A percentile compares a stretch with the other conserved stretches of the same genome.
Evolutionary conservation across 257 asterid genomes (phyloP).

Genomic region (Solanum tacnaense): DNA sequence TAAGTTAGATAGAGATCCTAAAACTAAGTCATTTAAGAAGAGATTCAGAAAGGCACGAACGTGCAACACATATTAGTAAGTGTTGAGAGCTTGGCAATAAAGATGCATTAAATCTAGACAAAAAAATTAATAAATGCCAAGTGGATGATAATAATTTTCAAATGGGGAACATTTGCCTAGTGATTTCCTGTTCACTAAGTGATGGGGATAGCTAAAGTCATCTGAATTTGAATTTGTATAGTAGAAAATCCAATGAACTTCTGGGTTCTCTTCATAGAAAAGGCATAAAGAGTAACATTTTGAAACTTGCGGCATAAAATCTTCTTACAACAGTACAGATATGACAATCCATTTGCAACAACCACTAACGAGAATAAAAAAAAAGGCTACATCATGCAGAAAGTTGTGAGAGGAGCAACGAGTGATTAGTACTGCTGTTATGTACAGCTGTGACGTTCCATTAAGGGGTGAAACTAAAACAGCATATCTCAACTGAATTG

Average conservation of each 20-base stretch:
- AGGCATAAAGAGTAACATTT: background rate
- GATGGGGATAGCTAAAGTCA: background rate
- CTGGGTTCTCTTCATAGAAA: background rate
- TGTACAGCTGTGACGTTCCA: background rate
- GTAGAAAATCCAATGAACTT: background rate
- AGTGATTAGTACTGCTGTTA: background rate
- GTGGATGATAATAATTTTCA: background rate
- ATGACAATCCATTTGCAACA: background rate
- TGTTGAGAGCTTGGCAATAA: background rate
- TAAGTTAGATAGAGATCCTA: background rate
- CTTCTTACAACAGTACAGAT: background rate
- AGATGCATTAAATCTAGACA: background rate
- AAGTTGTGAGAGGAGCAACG: background rate
- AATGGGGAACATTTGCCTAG: background rate
- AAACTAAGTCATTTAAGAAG: background rate
- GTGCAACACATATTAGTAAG: background rate
- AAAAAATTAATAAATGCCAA: background rate
- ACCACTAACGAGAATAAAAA: background rate
- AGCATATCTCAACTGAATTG: background rate
- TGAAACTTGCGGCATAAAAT: background rate
- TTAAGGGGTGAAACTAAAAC: background rate
- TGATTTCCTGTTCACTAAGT: background rate
- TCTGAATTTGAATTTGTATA: background rate
- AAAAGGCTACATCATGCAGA: background rate
- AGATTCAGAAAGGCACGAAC: background rate